Base-by-base conservation (phyloP, 768 basidiomycete genomes). In the Macrolepiota albuminosa region DNA sequence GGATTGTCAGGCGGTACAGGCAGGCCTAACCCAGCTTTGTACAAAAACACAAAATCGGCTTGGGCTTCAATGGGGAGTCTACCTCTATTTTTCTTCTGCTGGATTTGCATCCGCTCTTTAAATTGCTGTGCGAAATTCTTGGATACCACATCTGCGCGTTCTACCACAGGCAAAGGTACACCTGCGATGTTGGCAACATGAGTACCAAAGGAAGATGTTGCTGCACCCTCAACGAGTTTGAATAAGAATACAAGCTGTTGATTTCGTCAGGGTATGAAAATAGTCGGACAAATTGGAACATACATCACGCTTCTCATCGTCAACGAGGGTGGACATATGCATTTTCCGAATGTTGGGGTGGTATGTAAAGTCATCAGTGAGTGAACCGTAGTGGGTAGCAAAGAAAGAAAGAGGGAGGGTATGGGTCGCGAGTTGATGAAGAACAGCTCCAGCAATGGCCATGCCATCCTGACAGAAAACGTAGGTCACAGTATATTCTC, bases 141-240 rank as follows among this genome's bases (percentile, higher is more conserved):
- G 14, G 95, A 97, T 50, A 98, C 84, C 29, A 83, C 72, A 64
- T 95, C 93, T 4, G 97, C 97, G 4, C 97, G 85, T 61, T 89
- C 80, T 43, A 99, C 93, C 16, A 99, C 91, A 8, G 83, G 79
- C 14, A 80, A 69, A 1, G 95, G 94, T 0, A 98, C 93, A 6
- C 96, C 97, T 4, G 96, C 97, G 48, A 99, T 81, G 65, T 88
- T 91, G 33, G 97, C 97, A 46, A 98, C 96, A 68, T 96, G 94
- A 1, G 94, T 94, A 9, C 93, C 94, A 67, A 95, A 95, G 0
- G 93, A 94, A 18, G 89, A 91, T 37, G 86, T 83, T 0, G 93
- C 92, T n/a, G 86, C 87, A 14, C 92, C 92, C 34, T 88, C 84
- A 50, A 95, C 84, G 36, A 98, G 85, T 76, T 98, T 97, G 79